These are phyloP conservation scores for Marasmius sp. DNA, from an alignment of 1,284 basidiomycete genomes.

Conservation along the genomic window DNA sequence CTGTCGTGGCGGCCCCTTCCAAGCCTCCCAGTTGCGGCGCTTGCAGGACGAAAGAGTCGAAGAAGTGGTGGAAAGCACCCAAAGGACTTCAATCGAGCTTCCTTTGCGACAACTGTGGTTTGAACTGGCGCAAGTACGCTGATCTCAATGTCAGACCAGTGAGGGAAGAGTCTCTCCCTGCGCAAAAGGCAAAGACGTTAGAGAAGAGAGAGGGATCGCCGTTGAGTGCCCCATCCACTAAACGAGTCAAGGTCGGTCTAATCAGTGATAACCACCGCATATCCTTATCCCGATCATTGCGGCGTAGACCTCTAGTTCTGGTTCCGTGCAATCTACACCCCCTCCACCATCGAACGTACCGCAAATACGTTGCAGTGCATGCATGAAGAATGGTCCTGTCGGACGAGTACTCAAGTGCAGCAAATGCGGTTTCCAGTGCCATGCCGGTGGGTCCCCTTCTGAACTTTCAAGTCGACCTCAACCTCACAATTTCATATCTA, in stretches of 20 bases:
- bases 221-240: slow-evolving; percentile 55
- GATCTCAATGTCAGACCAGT: slow-evolving; percentile 74
- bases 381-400: slow-evolving; percentile 69
- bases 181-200: slow-evolving; percentile 38
- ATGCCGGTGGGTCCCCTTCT: slow-evolving; percentile 54
- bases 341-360: slow-evolving; percentile 50
- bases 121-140: slow-evolving; percentile 86
- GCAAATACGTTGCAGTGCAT: slow-evolving; percentile 75
- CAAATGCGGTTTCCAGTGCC: slow-evolving; percentile 73
- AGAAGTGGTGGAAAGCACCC: slow-evolving; percentile 85
- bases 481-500: slow-evolving; percentile 5
- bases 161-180: slow-evolving; percentile 59
- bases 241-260: slow-evolving; percentile 65
- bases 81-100: slow-evolving; percentile 70
- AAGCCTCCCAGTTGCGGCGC: slow-evolving; percentile 71
- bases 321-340: slow-evolving; percentile 58
- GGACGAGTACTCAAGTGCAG: slow-evolving; percentile 80
- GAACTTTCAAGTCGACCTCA: background rate
- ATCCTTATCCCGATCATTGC: background rate
- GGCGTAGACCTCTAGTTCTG: slow-evolving; percentile 51
- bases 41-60: slow-evolving; percentile 74
- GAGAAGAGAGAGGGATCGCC: slow-evolving; percentile 85
- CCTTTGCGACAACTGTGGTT: slow-evolving; percentile 81
- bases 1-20: slow-evolving; percentile 57
- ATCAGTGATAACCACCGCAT: background rate